phyloP scores from a whole-genome alignment of 495 filamentous ascomycete genomes.

The Talaromyces proteolyticus region DNA sequence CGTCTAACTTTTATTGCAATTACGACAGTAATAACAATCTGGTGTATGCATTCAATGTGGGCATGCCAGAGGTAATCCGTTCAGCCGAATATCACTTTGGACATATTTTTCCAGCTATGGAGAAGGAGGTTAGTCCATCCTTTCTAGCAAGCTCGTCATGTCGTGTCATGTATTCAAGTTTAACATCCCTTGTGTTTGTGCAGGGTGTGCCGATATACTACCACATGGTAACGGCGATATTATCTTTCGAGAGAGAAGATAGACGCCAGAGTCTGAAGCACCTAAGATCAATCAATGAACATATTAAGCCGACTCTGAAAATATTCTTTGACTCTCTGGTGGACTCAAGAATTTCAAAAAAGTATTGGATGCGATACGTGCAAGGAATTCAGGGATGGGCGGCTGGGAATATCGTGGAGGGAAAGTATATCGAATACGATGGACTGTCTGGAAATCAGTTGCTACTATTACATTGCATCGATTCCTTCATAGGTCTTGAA shows the following conservation, averaged over 20 bases:
- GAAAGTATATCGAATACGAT: constrained; percentile 31
- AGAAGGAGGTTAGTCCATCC: constrained; percentile 15
- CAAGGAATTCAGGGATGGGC: constrained; percentile 41
- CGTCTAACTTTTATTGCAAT: constrained; percentile 26
- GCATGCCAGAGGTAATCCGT: constrained; percentile 17
- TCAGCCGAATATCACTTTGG: constrained; percentile 26
- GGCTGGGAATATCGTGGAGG: constrained; percentile 18
- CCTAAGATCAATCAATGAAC: constrained; percentile 13
- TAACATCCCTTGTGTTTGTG: not conserved
- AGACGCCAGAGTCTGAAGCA: constrained; percentile 13
- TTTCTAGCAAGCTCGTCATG: not conserved
- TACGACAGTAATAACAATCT: constrained; percentile 18
- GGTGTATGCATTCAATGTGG: constrained; percentile 25
- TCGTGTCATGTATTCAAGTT: not conserved
- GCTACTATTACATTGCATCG: constrained; percentile 33
- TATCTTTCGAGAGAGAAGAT: constrained; percentile 15
- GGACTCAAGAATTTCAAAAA: constrained; percentile 16
- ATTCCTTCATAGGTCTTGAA: constrained; percentile 36
- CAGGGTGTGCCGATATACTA: constrained; percentile 27
- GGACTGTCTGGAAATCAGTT: constrained; percentile 38
- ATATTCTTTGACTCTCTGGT: constrained; percentile 21
- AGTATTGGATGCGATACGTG: constrained; percentile 29
- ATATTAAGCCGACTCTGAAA: constrained; percentile 17
- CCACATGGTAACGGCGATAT: constrained; percentile 19
- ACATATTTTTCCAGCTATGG: constrained; percentile 22